Percentiles rank a stretch among this genome's conserved stretches.
phyloP scores from a whole-genome alignment of 2,329 filamentous ascomycete genomes.

The Paramyrothecium roridum region DNA sequence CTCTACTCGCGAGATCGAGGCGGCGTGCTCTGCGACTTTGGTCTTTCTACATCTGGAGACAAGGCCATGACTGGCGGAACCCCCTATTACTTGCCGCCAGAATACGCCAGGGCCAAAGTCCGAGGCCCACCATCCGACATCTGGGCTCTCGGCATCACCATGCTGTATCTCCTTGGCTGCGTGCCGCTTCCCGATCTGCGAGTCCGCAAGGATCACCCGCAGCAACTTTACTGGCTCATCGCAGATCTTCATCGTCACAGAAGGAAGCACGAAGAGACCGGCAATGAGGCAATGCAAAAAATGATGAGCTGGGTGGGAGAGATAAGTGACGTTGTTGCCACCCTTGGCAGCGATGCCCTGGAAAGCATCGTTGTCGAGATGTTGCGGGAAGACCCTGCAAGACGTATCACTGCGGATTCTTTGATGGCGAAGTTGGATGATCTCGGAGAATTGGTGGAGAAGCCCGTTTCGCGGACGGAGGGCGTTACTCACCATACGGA shows the following conservation, averaged over 20 bases:
- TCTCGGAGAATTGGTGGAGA: too few species aligned
- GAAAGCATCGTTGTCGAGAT: neutral
- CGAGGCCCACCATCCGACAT: slow-evolving; percentile 55
- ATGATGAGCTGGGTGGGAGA: neutral
- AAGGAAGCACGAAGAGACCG: neutral
- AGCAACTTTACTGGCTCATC: slow-evolving; percentile 56
- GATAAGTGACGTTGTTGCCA: neutral
- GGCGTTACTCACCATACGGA: too few species aligned
- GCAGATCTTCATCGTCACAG: slow-evolving; percentile 24
- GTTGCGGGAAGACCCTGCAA: too few species aligned
- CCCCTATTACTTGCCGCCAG: slow-evolving; percentile 59
- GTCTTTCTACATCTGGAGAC: slow-evolving; percentile 45
- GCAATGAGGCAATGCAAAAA: neutral
- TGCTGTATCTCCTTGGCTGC: slow-evolving; percentile 56
- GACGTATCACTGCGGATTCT: too few species aligned
- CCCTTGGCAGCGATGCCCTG: neutral
- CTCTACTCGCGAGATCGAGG: slow-evolving; percentile 56
- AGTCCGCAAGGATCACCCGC: slow-evolving; percentile 41
- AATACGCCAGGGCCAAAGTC: slow-evolving; percentile 53
- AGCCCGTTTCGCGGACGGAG: too few species aligned
- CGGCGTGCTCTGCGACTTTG: slow-evolving; percentile 59
- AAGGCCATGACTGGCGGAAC: slow-evolving; percentile 52
- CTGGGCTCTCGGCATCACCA: slow-evolving; percentile 58
- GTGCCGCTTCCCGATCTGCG: slow-evolving; percentile 53
- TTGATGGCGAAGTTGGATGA: too few species aligned